Base-by-base conservation (phyloP, 2,329 filamentous ascomycete species). In the Cladosporium sp. region DNA sequence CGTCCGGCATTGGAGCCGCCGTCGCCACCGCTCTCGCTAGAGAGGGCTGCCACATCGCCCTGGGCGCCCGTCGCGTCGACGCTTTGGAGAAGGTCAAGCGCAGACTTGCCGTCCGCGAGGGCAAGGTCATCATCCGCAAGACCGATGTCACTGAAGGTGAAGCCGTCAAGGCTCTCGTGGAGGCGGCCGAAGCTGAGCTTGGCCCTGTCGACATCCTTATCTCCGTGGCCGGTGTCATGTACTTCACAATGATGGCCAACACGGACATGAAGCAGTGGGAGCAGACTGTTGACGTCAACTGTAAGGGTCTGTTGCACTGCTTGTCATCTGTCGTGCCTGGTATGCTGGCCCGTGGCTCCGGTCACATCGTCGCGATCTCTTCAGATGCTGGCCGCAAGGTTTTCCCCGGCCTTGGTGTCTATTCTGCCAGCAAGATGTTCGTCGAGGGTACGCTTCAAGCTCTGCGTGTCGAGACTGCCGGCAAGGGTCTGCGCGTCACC, bases 201-300 rank as follows among this genome's bases (percentile, higher is more conserved):
- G 91, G 91, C 0, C 86, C 88, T 0, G 82, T 93, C 53, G 91
- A 94, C 74, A 91, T 93, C 60, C 84, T 94, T n/a, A 86, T 94
- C 58, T 88, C 88, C 48, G 92, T 90, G 73, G 91, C 91, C 0
- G 91, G 91, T 39, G 91, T 94, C 74, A 94, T 94, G 91, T 94
- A 94, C 80, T 94, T 88, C 79, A 93, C 91, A 63, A 88, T 93
- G 88, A 93, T 94, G 91, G 86, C 88, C 65, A 93, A 93, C 74
- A 84, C 81, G 18, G 85, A 90, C 68, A 85, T 82, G 0, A 89
- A 91, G 5, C 88, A 94, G 72, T 94, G 91, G 91, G 88, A 93
- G 68, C 89, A 86, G 65, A 93, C 91, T 0, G 90, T 94, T 49
- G 91, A 93, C 71, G 90, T 94, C 70, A 94, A 94, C 80, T 93